Evolutionary conservation across 2,329 filamentous ascomycete species (phyloP).

Genomic region (Podosphaera fusca): DNA sequence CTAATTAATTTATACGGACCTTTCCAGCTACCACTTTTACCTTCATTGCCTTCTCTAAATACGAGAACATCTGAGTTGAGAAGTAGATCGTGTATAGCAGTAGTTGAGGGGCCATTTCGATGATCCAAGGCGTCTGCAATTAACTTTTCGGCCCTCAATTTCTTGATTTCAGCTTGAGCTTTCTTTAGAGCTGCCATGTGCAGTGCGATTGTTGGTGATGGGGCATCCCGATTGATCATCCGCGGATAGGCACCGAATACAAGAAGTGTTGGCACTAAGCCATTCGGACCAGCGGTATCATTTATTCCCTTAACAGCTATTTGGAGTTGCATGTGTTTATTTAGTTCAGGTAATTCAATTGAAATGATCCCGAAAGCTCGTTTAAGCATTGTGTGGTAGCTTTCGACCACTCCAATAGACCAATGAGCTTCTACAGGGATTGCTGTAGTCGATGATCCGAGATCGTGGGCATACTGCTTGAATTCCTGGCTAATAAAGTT

Average conservation of each 20-base stretch:
- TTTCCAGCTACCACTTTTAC: background rate
- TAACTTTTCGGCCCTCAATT: background rate
- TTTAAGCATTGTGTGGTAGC: background rate
- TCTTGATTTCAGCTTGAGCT: slow-evolving; percentile 3
- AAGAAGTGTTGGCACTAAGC: background rate
- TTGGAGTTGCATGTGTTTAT: background rate
- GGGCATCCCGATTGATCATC: background rate
- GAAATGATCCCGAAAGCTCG: background rate
- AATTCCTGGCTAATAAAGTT: slow-evolving; percentile 3
- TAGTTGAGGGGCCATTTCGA: background rate
- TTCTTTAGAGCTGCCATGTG: slow-evolving; percentile 1
- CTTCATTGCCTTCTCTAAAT: slow-evolving; percentile 2
- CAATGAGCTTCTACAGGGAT: slow-evolving; percentile 1
- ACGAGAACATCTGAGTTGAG: slow-evolving; percentile 2
- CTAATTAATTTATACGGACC: background rate
- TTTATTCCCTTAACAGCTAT: background rate
- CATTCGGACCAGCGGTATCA: background rate
- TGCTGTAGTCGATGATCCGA: background rate
- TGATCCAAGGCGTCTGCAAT: background rate
- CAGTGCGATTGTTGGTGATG: background rate
- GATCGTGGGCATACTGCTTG: background rate
- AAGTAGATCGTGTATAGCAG: background rate
- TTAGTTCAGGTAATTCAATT: background rate
- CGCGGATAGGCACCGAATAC: background rate
- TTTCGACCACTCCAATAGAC: background rate